phyloP scores from a whole-genome alignment of 371 early-diverging fungal species.

The Mucor circinelloides region DNA sequence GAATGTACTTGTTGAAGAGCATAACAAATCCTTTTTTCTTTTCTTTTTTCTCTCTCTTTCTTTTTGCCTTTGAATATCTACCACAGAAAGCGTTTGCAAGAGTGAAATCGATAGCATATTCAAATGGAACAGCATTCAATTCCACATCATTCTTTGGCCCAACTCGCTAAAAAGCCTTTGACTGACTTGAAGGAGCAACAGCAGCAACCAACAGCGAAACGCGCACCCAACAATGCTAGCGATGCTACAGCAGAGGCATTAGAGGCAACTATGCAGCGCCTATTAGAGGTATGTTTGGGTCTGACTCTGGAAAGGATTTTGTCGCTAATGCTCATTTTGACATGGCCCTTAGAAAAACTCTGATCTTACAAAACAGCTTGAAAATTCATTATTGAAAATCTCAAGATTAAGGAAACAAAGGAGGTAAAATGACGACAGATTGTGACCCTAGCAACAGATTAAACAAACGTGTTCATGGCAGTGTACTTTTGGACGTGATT shows the following conservation, averaged over 20 bases:
- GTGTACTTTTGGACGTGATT: constrained; percentile 12
- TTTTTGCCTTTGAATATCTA: not conserved
- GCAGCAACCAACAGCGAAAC: not conserved
- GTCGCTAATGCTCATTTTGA: not conserved
- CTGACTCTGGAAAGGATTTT: not conserved
- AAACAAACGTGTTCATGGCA: not conserved
- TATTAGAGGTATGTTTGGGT: constrained; percentile 1
- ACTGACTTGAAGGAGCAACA: not conserved
- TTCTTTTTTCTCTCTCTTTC: not conserved
- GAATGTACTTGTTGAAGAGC: not conserved
- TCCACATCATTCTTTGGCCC: not conserved
- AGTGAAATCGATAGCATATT: not conserved
- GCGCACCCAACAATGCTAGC: not conserved
- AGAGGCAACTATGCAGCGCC: not conserved
- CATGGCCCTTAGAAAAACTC: constrained; percentile 8
- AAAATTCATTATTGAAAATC: constrained; percentile 5
- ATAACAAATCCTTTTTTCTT: not conserved
- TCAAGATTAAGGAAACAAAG: constrained; percentile 11
- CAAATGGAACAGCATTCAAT: not conserved
- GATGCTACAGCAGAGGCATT: not conserved
- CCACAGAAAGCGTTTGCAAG: not conserved
- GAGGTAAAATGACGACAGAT: constrained; percentile 1
- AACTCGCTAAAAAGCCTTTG: not conserved
- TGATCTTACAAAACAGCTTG: constrained; percentile 4
- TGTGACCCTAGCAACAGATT: not conserved